Percentiles rank a stretch among this genome's conserved stretches.
phyloP scores from a whole-genome alignment of 2,329 filamentous ascomycete genomes.

The Apiospora saccharicola region DNA sequence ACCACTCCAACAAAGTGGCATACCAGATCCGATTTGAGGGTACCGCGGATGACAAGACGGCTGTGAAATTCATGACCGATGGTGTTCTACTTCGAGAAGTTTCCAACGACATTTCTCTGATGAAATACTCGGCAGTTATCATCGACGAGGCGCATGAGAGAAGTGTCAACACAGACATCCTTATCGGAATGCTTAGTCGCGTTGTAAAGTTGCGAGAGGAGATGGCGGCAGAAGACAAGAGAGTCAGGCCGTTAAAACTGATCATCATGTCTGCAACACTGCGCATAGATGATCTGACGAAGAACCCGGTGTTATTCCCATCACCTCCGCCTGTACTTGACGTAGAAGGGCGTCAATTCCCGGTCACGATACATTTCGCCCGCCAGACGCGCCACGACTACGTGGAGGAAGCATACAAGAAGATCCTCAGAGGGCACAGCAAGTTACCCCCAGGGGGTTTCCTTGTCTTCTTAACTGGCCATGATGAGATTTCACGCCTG shows the following conservation, averaged over 20 bases:
- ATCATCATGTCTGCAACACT: conserved; percentile 98
- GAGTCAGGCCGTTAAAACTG: conserved; percentile 82
- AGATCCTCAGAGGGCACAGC: conserved; percentile 85
- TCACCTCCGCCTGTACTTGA: conserved; percentile 83
- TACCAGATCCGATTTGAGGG: conserved; percentile 97
- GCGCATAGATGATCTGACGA: conserved; percentile 86
- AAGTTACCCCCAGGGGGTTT: conserved; percentile 92
- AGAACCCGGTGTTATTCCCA: conserved; percentile 82
- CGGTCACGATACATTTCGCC: conserved; percentile 89
- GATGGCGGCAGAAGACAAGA: conserved; percentile 74
- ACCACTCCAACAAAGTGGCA: conserved; percentile 78
- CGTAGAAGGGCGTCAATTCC: conserved; percentile 89
- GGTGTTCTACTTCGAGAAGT: conserved; percentile 93
- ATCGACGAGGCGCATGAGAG: conserved; percentile 98
- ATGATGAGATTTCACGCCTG: conserved; percentile 88
- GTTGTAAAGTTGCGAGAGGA: conserved; percentile 85
- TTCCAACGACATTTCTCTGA: conserved; percentile 84
- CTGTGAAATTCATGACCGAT: conserved; percentile 99
- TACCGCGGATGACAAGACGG: conserved; percentile 79
- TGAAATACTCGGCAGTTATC: conserved; percentile 90
- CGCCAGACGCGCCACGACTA: conserved; percentile 86
- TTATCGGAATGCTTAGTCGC: conserved; percentile 96
- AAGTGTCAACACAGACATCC: conserved; percentile 95
- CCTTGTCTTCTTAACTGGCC: conserved; percentile 91
- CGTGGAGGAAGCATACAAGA: conserved; percentile 86